These are phyloP conservation scores for Colletotrichum liriopes DNA, from an alignment of 2,329 filamentous ascomycete species.

Conservation along the genomic window DNA sequence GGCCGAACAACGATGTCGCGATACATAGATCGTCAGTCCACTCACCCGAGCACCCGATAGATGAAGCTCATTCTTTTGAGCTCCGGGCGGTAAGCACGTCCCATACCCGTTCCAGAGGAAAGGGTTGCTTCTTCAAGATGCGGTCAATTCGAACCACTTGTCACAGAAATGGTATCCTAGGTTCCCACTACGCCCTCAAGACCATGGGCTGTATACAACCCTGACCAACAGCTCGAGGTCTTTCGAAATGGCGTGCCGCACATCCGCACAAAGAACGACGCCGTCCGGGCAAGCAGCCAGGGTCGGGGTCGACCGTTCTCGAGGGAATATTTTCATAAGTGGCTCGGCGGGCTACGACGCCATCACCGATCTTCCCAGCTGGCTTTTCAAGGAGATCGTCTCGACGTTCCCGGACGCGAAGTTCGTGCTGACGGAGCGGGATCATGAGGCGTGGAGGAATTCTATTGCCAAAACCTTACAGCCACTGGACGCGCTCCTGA, in stretches of 20 bases:
- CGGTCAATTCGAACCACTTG: neutral
- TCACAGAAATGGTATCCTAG: constrained; percentile 53
- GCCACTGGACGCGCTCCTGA: constrained; percentile 30
- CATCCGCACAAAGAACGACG: constrained; percentile 51
- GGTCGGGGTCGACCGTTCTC: constrained; percentile 51
- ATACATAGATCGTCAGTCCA: constrained; percentile 53
- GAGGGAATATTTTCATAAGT: constrained; percentile 57
- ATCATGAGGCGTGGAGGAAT: constrained; percentile 52
- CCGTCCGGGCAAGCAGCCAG: constrained; percentile 48
- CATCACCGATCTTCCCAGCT: constrained; percentile 41
- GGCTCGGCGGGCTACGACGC: constrained; percentile 56
- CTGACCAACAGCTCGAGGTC: constrained; percentile 55
- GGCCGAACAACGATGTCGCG: constrained; percentile 50
- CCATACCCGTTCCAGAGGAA: neutral
- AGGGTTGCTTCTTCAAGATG: too few species aligned
- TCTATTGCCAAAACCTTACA: constrained; percentile 49
- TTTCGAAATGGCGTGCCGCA: constrained; percentile 45
- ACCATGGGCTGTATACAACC: constrained; percentile 54
- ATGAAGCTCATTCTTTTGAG: constrained; percentile 57
- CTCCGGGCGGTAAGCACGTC: constrained; percentile 52
- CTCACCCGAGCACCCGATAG: constrained; percentile 49
- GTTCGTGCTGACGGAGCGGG: constrained; percentile 54
- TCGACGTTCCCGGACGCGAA: constrained; percentile 54
- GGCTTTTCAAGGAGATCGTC: constrained; percentile 50
- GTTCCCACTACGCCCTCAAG: constrained; percentile 53